Percentiles rank a stretch among this genome's conserved stretches.
These are phyloP conservation scores for Sugiyamaella smithiae DNA, from an alignment of 805 yeast species.

Conservation along the genomic window DNA sequence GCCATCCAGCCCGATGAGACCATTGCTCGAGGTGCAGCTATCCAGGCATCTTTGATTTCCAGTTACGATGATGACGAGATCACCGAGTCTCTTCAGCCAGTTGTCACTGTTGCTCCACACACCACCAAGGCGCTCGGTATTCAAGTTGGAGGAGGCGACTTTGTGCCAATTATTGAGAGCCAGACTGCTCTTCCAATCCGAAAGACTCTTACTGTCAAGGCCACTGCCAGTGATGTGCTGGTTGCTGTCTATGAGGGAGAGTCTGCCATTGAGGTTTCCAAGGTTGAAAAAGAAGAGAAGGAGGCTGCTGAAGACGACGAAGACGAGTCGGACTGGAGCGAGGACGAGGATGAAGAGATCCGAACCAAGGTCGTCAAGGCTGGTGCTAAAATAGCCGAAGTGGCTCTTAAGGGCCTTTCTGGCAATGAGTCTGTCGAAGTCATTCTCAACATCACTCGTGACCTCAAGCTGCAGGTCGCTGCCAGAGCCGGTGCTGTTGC, in stretches of 20 bases:
- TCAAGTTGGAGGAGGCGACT: constrained; percentile 61
- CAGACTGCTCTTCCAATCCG: constrained; percentile 92
- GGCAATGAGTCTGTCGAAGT: constrained; percentile 63
- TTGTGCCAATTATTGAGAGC: constrained; percentile 68
- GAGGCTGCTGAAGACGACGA: constrained; percentile 50
- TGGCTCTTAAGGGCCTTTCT: constrained; percentile 68
- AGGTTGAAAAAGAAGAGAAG: constrained; percentile 60
- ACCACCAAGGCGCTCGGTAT: constrained; percentile 80
- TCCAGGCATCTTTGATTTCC: constrained; percentile 82
- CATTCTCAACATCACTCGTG: constrained; percentile 60
- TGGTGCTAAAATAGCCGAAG: constrained; percentile 72
- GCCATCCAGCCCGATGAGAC: constrained; percentile 87
- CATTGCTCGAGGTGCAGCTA: constrained; percentile 90
- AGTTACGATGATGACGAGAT: constrained; percentile 83
- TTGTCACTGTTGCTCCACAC: constrained; percentile 86
- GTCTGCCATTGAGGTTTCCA: constrained; percentile 77
- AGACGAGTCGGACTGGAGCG: constrained; percentile 49
- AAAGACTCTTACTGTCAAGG: constrained; percentile 62
- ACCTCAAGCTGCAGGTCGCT: constrained; percentile 60
- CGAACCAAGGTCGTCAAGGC: constrained; percentile 72
- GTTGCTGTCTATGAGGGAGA: constrained; percentile 82
- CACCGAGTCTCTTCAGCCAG: constrained; percentile 77
- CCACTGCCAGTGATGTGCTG: constrained; percentile 58
- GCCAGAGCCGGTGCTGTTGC: constrained; percentile 37
- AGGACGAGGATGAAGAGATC: constrained; percentile 66